Conservation (phyloP, 108 stramenopile species). For the Hondaea fermentalgiana region DNA sequence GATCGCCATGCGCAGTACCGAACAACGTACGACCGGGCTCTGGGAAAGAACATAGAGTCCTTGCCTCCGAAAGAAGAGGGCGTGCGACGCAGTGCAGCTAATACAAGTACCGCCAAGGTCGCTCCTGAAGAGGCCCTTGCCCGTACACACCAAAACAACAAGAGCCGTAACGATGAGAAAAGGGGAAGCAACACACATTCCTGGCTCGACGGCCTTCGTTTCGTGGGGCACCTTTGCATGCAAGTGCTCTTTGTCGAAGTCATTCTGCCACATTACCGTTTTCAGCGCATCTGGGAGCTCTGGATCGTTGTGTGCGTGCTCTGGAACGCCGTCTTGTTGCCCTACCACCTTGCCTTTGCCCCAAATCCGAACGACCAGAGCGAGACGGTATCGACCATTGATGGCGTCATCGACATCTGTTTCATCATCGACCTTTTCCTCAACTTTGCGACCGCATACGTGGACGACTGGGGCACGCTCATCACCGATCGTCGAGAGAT, state of each 20-base stretch:
- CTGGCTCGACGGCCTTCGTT: not conserved
- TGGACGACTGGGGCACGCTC: not conserved
- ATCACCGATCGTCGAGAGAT: not conserved
- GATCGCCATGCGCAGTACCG: not conserved
- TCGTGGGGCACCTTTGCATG: not conserved
- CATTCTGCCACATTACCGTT: not conserved
- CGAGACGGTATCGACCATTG: not conserved
- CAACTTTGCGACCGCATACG: conserved; percentile 43
- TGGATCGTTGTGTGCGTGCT: not conserved
- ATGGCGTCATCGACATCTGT: conserved; percentile 20
- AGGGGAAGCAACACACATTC: not conserved
- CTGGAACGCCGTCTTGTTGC: conserved; percentile 26
- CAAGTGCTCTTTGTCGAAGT: not conserved
- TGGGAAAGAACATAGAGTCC: not conserved
- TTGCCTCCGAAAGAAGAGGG: not conserved
- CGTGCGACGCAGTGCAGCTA: not conserved
- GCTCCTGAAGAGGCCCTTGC: not conserved
- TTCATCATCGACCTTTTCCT: conserved; percentile 42
- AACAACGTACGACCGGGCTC: not conserved
- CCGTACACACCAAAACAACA: not conserved
- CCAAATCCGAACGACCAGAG: not conserved
- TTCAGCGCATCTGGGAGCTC: conserved; percentile 13
- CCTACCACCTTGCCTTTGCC: conserved; percentile 17
- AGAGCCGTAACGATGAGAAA: not conserved
- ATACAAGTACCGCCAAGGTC: not conserved